Base-by-base conservation (phyloP, 495 filamentous ascomycete species). In the Penicillium samsonianum region DNA sequence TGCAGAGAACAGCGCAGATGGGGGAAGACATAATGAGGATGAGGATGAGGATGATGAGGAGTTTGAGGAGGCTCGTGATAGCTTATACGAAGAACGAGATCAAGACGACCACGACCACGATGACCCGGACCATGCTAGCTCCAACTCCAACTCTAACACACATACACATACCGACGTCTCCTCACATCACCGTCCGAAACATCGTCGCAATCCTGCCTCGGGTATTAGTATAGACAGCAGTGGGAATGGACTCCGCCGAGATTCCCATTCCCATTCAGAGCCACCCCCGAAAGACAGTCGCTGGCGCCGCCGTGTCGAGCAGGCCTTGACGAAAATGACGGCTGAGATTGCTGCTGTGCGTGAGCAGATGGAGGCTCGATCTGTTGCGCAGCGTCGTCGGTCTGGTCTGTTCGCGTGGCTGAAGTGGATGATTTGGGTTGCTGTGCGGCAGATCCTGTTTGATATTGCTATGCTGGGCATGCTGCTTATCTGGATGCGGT, bases 331-430 rank as follows among this genome's bases (percentile, higher is more conserved):
- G 41, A 89, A 89, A 63, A 87, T 98, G 78, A 94, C 92, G 40
- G 87, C 92, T 14, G 94, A 98, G 73, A 84, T 98, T 17, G 90
- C 94, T 4, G 94, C 94, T n/a, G 76, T 96, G 60, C 82, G 94
- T 22, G 94, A 98, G 71, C 90, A 96, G 67, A 88, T 97, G 60
- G 89, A 95, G 53, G 80, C 84, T 3, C 77, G 74, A 31, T 61
- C 70, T 16, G 40, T 73, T 20, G 67, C 70, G 43, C 60, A 68
- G 42, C 66, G 72, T 14, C 73, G 81, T 51, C 79, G 83, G 41
- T 79, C 76, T 25, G 80, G 78, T 31, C 53, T 91, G 17, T 79
- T 78, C 59, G 80, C 87, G n/a, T 96, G 90, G 89, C 11, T 87
- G 7, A 75, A 82, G 19, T 90, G 90, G 84, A 59, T 86, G n/a